These are phyloP conservation scores for Cystobasidium tubakii DNA, from an alignment of 768 basidiomycete species.

Conservation along the genomic window DNA sequence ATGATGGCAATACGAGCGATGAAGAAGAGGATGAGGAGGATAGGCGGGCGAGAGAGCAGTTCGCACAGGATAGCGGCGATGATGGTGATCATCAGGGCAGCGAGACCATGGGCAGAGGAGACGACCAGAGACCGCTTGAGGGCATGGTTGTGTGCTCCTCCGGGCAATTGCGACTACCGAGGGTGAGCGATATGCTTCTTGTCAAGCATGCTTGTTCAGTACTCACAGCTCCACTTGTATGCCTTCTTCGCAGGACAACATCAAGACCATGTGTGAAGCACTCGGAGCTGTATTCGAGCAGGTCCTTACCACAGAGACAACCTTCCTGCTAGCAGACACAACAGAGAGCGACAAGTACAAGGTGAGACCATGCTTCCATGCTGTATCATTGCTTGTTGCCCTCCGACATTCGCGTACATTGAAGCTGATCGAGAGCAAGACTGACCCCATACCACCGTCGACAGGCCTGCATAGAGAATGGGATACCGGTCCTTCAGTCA, in stretches of 20 bases:
- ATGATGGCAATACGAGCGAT: neutral
- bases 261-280: neutral
- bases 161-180: neutral
- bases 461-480: conserved; percentile 25
- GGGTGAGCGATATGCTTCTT: conserved; percentile 7
- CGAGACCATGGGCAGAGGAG: neutral
- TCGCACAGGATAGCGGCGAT: neutral
- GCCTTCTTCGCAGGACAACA: conserved; percentile 3
- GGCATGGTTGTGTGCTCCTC: conserved; percentile 22
- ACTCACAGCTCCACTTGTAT: neutral
- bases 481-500: conserved; percentile 23
- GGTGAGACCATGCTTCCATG: neutral
- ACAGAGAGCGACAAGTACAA: conserved; percentile 29
- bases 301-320: conserved; percentile 14
- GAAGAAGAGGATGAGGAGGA: conserved; percentile 17
- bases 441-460: neutral
- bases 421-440: neutral
- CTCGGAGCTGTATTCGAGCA: conserved; percentile 20
- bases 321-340: conserved; percentile 21
- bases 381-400: neutral
- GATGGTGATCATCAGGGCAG: neutral
- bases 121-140: conserved; percentile 24
- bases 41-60: conserved; percentile 7
- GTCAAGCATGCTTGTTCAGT: neutral
- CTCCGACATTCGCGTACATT: neutral